A percentile compares a stretch with the other conserved stretches of the same genome.
phyloP scores from a whole-genome alignment of 2,329 filamentous ascomycete genomes.

The Ceratocystis diversiconidia region DNA sequence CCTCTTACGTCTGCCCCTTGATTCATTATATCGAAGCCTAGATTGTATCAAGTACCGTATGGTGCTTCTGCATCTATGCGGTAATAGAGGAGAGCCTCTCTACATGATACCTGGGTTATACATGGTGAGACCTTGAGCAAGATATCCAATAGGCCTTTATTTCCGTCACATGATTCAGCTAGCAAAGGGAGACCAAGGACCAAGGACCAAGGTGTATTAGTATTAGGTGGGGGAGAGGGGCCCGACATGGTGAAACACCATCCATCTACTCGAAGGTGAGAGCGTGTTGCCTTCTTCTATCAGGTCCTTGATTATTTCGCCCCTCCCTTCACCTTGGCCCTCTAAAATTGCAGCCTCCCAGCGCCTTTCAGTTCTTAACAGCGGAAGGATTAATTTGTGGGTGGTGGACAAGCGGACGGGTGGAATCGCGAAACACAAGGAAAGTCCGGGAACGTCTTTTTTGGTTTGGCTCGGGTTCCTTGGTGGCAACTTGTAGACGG shows the following conservation, averaged over 20 bases:
- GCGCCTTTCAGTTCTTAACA: background rate
- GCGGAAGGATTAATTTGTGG: slow-evolving; percentile 3
- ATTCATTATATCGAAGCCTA: background rate
- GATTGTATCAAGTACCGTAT: background rate
- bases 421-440: background rate
- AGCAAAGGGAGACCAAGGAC: background rate
- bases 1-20: background rate
- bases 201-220: background rate
- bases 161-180: background rate
- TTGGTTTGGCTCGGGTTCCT: background rate
- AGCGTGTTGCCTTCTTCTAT: too few species aligned
- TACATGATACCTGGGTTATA: too few species aligned
- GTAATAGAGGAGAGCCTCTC: too few species aligned
- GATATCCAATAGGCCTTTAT: background rate
- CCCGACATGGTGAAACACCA: too few species aligned
- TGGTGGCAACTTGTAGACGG: background rate
- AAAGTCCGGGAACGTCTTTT: background rate
- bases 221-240: background rate
- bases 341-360: background rate
- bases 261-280: too few species aligned
- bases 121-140: background rate
- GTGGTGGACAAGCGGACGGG: background rate
- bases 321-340: background rate
- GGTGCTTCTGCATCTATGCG: background rate
- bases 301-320: background rate